Base-by-base conservation (phyloP, 345 rosid species). In the Atalantia buxifolia region DNA sequence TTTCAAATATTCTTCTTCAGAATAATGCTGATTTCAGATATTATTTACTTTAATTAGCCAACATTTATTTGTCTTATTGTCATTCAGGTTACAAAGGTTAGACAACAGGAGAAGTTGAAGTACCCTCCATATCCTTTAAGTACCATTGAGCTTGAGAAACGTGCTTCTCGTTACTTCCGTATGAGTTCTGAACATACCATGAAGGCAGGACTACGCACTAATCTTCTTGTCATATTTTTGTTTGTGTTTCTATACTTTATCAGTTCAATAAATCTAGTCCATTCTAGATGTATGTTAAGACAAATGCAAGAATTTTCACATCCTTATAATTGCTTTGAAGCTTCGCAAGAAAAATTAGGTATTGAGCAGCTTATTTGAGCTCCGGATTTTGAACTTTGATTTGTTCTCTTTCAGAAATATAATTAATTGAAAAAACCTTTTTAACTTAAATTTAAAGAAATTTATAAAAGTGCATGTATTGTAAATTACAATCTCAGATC, bases 141-240 rank as follows among this genome's bases (percentile, higher is more conserved):
- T 84, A 96, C 99, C 42, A 90, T 94, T 86, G 99, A 96, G 82
- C 94, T 94, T 87, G 97, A 91, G 81, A 94, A 94, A 81, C 97
- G 98, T 33, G 97, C 99, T 85, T 96, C 98, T 40, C 88, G 98
- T 77, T 94, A 89, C 85, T 95, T 95, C 81, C 91, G 90, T 60
- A 89, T 94, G 90, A 96, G 98, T 86, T 96, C 99, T 66, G 98
- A 96, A 80, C 94, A 88, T 18, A 94, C 97, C 69, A 96, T 94
- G 98, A 96, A 96, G 95, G 99, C 90, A 69, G 60, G 76, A 45
- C 14, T 74, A 7, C 56, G 69, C 7, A 62, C 31, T 48, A 50
- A n/a, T 76, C 24, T 4, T 21, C 57, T 24, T 22, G 28, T 48
- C 50, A 27, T 48, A 6, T 10, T 36, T 65, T 53, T 50, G 53